Evolutionary conservation across 768 basidiomycete species (phyloP).

Genomic region (Mrakia blollopis): DNA sequence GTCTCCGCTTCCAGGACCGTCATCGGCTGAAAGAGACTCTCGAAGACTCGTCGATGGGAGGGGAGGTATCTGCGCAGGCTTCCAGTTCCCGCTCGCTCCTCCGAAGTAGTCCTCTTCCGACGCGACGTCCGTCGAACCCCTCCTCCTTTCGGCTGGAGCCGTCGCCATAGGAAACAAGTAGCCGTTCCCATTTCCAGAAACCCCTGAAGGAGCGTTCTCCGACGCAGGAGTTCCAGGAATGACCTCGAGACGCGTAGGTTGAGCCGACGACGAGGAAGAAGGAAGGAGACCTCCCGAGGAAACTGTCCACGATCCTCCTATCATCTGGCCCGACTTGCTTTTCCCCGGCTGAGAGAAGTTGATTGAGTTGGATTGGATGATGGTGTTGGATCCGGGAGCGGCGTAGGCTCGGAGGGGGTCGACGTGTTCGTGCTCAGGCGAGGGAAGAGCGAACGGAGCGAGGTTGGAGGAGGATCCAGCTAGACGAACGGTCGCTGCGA

Average conservation of each 20-base stretch:
- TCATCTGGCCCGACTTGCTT: constrained; percentile 38
- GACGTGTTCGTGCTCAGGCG: constrained; percentile 83
- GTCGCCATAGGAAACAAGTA: constrained; percentile 27
- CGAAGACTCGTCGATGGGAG: background rate
- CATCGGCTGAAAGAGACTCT: background rate
- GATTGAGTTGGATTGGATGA: constrained; percentile 57
- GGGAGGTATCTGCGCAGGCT: background rate
- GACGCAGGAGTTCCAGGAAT: constrained; percentile 25
- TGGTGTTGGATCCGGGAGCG: constrained; percentile 53
- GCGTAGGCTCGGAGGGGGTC: constrained; percentile 66
- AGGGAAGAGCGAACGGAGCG: constrained; percentile 78
- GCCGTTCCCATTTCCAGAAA: background rate
- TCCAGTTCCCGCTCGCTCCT: background rate
- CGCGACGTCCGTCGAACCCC: background rate
- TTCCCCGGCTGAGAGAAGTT: constrained; percentile 41
- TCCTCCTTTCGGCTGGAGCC: constrained; percentile 6
- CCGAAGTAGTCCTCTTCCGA: constrained; percentile 31
- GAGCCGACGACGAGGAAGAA: background rate
- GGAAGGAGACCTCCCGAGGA: constrained; percentile 24
- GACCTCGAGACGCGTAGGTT: background rate
- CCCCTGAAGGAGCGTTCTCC: constrained; percentile 18
- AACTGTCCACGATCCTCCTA: constrained; percentile 18
- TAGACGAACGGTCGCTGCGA: constrained; percentile 74
- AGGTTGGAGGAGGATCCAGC: constrained; percentile 79
- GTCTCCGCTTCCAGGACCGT: background rate